Conservation (phyloP, 2,329 filamentous ascomycete genomes). For the Alternaria rosae region DNA sequence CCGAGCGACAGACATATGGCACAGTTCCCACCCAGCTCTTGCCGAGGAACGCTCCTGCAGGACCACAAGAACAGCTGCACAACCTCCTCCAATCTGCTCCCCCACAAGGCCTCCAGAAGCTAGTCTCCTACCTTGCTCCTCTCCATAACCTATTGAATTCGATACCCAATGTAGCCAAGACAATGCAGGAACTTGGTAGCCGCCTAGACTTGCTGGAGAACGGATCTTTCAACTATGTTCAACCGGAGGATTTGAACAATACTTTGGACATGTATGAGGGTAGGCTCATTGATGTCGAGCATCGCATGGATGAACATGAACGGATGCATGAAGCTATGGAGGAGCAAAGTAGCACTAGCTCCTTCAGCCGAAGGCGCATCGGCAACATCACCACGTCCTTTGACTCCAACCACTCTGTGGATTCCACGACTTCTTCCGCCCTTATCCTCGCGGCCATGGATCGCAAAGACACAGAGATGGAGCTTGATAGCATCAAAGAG, state of each 20-base stretch:
- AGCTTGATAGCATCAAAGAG: constrained; percentile 58
- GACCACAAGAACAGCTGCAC: constrained; percentile 43
- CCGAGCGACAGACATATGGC: constrained; percentile 22
- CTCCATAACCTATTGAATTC: constrained; percentile 48
- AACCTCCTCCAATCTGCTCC: constrained; percentile 40
- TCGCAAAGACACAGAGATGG: constrained; percentile 51
- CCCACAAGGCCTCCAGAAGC: constrained; percentile 43
- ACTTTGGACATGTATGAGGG: constrained; percentile 72
- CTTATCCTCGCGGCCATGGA: constrained; percentile 47
- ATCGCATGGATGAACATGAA: constrained; percentile 54
- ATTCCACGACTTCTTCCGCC: constrained; percentile 50
- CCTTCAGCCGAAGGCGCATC: constrained; percentile 38
- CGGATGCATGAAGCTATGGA: constrained; percentile 43
- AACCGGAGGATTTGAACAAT: constrained; percentile 74
- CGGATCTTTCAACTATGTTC: constrained; percentile 69
- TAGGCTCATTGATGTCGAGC: constrained; percentile 73
- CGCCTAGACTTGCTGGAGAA: constrained; percentile 75
- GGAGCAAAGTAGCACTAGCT: constrained; percentile 37
- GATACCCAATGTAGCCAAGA: constrained; percentile 53
- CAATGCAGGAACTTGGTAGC: constrained; percentile 67
- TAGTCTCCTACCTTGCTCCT: constrained; percentile 46
- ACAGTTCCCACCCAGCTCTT: constrained; percentile 33
- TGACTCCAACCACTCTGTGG: constrained; percentile 48
- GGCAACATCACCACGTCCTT: constrained; percentile 50
- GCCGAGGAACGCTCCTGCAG: constrained; percentile 31